Evolutionary conservation across 2,329 filamentous ascomycete species (phyloP), one percentile per base, ranked within the genome.

Genomic region (Rutstroemia sydowiana): DNA sequence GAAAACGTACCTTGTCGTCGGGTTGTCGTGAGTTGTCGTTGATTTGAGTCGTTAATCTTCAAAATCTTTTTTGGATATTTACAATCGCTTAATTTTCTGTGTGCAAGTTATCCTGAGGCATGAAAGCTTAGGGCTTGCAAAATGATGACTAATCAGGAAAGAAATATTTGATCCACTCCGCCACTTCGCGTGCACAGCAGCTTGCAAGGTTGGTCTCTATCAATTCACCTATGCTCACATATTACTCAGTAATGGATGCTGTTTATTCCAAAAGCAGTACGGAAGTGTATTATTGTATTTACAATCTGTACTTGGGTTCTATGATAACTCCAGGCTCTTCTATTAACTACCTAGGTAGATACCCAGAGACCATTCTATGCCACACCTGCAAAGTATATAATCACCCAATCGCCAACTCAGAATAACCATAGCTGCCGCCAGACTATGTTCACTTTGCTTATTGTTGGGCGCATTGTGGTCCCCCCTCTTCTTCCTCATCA

Each of bases 401-500:
- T 14, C 34, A 26, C 42, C 42, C 20, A 26, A 20, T 34, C n/a
- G 18, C 32, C 28, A 46, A 40, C 5, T 51, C 26, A 30, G 31
- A 26, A 9, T 34, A n/a, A 34, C 21, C 6, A 43, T 20, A 9
- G 16, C 28, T 14, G 31, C 23, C 37, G 16, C 42, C 26, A 21
- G 18, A 26, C 20, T 48, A 52, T 48, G 11, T 36, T n/a, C 45
- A 43, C 18, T 13, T 9, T 30, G 18, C 54, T 55, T 63, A 68
- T 56, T 68, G 66, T 43, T 65, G 65, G 42, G 65, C 59, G 64
- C 87, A 91, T 68, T 91, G 87, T 26, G 85, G 75, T 52, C 75
- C 74, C 37, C 76, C 81, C 5, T 77, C 71, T 21, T 70, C 73
- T 14, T 70, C 82, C 26, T 82, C 82, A 2, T 85, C 85, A 23